phyloP scores from a whole-genome alignment of 108 stramenopile genomes.

The Mediolabrus comicus region DNA sequence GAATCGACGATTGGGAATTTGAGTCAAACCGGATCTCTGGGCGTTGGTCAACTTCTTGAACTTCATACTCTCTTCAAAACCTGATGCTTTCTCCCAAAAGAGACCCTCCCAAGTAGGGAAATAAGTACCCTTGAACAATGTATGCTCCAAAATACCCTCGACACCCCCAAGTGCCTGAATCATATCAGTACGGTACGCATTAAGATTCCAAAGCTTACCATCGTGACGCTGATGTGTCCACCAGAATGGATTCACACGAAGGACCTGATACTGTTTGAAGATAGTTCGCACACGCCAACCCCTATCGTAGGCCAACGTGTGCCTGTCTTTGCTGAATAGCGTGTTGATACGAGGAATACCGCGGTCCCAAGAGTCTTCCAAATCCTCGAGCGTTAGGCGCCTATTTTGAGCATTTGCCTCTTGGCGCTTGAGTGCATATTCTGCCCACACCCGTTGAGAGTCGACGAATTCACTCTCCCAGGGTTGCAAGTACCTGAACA shows the following conservation, averaged over 20 bases:
- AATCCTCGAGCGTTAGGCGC: conserved; percentile 96
- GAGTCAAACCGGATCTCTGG: conserved; percentile 97
- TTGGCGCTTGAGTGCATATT: conserved; percentile 99
- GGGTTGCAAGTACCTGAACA: conserved; percentile 98
- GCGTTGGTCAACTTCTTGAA: conserved; percentile 99
- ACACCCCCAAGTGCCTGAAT: conserved; percentile 99
- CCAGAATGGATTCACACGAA: conserved; percentile 96
- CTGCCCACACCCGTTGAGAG: conserved; percentile 99
- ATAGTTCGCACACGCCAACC: conserved; percentile 99
- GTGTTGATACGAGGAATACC: conserved; percentile 99
- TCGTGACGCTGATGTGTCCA: conserved; percentile 99
- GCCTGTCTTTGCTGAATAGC: conserved; percentile 95
- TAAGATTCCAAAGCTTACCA: conserved; percentile 99
- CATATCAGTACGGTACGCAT: conserved; percentile 99
- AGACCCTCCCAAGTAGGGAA: conserved; percentile 99
- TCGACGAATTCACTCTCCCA: conserved; percentile 99
- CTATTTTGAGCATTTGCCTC: conserved; percentile 99
- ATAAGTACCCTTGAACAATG: conserved; percentile 98
- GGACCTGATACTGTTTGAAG: conserved; percentile 97
- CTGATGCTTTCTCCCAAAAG: conserved; percentile 99
- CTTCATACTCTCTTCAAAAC: conserved; percentile 98
- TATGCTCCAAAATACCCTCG: conserved; percentile 99
- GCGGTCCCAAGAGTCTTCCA: conserved; percentile 99
- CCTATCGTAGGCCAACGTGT: conserved; percentile 95
- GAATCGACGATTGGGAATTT: conserved; percentile 99